These are phyloP conservation scores for Colletotrichum orbiculare DNA, from an alignment of 2,329 filamentous ascomycete genomes.

Conservation along the genomic window DNA sequence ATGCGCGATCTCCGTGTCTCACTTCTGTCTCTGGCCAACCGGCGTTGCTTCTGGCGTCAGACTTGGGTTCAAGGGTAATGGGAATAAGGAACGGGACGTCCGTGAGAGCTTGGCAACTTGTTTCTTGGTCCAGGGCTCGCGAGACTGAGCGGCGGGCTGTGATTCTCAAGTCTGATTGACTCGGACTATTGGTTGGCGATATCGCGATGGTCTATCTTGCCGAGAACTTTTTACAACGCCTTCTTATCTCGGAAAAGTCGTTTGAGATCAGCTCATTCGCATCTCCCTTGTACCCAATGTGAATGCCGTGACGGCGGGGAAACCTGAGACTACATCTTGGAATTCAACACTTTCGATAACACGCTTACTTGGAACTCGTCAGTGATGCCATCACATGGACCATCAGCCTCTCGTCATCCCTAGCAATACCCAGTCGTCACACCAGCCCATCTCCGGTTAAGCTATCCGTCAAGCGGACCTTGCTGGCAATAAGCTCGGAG, in stretches of 20 bases:
- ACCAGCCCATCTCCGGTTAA: no score
- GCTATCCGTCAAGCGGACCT: no score
- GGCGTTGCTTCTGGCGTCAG: neutral
- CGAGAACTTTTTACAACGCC: neutral
- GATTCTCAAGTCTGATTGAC: no score
- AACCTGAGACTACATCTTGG: neutral
- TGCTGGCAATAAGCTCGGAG: no score
- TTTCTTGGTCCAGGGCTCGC: no score
- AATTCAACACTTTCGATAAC: neutral
- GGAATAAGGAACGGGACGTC: neutral
- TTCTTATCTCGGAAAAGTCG: conserved; percentile 11
- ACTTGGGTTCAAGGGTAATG: neutral
- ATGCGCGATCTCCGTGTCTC: conserved; percentile 32
- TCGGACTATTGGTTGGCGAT: no score
- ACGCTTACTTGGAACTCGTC: neutral
- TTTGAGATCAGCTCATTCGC: conserved; percentile 4
- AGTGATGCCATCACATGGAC: no score
- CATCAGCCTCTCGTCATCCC: no score
- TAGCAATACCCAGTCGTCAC: no score
- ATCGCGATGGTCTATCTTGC: no score
- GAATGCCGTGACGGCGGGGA: conserved; percentile 3
- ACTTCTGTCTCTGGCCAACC: conserved; percentile 27
- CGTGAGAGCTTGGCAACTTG: neutral
- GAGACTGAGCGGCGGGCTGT: no score
- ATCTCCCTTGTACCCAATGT: conserved; percentile 3